phyloP scores from a whole-genome alignment of 345 rosid species.

The Ceriops tagal region DNA sequence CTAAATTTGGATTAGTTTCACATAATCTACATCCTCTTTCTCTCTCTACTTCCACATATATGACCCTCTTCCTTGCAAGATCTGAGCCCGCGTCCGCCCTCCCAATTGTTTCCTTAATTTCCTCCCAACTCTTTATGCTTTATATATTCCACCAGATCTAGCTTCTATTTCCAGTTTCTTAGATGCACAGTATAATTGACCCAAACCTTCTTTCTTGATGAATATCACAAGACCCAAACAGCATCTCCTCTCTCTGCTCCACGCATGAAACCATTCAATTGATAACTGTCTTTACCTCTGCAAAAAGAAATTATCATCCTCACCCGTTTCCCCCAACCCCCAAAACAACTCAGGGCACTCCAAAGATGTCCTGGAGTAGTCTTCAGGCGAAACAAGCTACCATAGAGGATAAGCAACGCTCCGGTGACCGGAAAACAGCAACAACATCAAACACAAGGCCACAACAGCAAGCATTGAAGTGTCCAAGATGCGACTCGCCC shows the following conservation, averaged over 20 bases:
- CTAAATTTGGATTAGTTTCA: no score
- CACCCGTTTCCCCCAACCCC: background rate
- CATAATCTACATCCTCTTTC: no score
- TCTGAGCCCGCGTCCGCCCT: background rate
- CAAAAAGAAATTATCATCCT: slow-evolving; percentile 32
- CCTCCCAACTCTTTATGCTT: background rate
- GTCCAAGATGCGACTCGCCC: slow-evolving; percentile 29
- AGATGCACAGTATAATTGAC: background rate
- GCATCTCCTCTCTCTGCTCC: slow-evolving; percentile 13
- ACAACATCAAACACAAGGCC: slow-evolving; percentile 22
- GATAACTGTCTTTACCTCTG: slow-evolving; percentile 39
- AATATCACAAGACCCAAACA: slow-evolving; percentile 53
- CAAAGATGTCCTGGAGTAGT: slow-evolving; percentile 33
- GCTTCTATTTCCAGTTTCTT: slow-evolving; percentile 16
- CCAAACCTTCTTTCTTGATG: slow-evolving; percentile 36
- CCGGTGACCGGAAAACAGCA: slow-evolving; percentile 29
- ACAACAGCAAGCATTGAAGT: slow-evolving; percentile 19
- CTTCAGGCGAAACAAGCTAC: slow-evolving; percentile 19
- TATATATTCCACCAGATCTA: slow-evolving; percentile 34
- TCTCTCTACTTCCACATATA: no score
- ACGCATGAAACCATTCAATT: slow-evolving; percentile 60
- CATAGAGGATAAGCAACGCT: slow-evolving; percentile 28
- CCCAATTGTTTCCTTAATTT: background rate
- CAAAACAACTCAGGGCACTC: background rate
- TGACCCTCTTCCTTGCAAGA: slow-evolving; percentile 3